A percentile compares a stretch with the other conserved stretches of the same genome.
Conservation (phyloP, 202 grass and related monocot genomes). For the Bolboschoenoplectus hybrid region DNA sequence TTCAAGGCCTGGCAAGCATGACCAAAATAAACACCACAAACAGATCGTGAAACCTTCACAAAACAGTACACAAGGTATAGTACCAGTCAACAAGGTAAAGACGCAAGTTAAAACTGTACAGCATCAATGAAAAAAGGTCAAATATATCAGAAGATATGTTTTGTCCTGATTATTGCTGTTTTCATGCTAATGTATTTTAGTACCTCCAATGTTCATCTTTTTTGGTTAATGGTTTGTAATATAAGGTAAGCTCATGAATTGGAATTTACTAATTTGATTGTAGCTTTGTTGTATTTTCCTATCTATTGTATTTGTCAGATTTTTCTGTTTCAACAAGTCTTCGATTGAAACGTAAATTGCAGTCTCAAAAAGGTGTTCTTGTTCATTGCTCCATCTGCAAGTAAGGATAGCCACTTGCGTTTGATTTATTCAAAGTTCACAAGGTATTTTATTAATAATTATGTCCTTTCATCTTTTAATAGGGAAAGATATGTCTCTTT, state of each 20-base stretch:
- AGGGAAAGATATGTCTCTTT: slow-evolving; percentile 46
- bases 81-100: neutral
- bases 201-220: neutral
- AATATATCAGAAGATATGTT: neutral
- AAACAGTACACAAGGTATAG: neutral
- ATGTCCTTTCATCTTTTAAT: slow-evolving; percentile 9
- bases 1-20: neutral
- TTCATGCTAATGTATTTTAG: neutral
- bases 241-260: neutral
- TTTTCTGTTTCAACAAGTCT: slow-evolving; percentile 7
- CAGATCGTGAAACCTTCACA: neutral
- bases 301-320: slow-evolving; percentile 4
- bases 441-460: neutral
- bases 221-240: neutral
- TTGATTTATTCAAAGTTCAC: neutral
- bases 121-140: neutral
- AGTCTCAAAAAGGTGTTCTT: slow-evolving; percentile 47
- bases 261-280: neutral
- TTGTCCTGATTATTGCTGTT: neutral
- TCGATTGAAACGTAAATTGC: slow-evolving; percentile 49
- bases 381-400: slow-evolving; percentile 65
- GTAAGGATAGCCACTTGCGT: slow-evolving; percentile 43
- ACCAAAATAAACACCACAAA: slow-evolving; percentile 13
- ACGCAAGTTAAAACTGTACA: neutral
- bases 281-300: slow-evolving; percentile 1